Evolutionary conservation across 768 basidiomycete species (phyloP).

Genomic region (Mycena latifolia): DNA sequence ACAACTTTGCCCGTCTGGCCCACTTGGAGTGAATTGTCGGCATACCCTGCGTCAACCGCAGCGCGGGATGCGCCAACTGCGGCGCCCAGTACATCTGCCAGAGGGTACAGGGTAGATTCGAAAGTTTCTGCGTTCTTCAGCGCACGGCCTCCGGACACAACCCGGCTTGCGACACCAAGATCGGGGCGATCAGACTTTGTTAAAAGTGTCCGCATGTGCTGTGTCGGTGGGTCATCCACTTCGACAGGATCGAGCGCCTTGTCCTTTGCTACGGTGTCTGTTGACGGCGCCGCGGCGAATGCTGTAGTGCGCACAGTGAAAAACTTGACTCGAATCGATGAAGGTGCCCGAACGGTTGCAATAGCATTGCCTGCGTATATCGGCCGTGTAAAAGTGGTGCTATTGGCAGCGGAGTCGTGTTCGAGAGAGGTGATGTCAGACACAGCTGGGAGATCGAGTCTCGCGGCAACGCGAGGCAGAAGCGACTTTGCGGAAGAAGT

Average conservation of each 20-base stretch:
- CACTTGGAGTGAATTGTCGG: slow-evolving; percentile 98
- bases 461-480: slow-evolving; percentile 92
- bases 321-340: slow-evolving; percentile 88
- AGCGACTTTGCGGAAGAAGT: slow-evolving; percentile 94
- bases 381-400: slow-evolving; percentile 90
- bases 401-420: slow-evolving; percentile 76
- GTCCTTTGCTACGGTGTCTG: slow-evolving; percentile 69
- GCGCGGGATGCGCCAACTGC: slow-evolving; percentile 99
- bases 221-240: slow-evolving; percentile 66
- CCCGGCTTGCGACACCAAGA: slow-evolving; percentile 85
- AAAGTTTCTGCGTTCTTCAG: slow-evolving; percentile 97
- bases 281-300: slow-evolving; percentile 75
- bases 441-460: slow-evolving; percentile 89
- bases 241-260: slow-evolving; percentile 74
- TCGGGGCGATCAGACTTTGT: slow-evolving; percentile 95
- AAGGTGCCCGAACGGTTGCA: slow-evolving; percentile 85
- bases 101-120: slow-evolving; percentile 84
- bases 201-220: slow-evolving; percentile 80
- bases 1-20: slow-evolving; percentile 99
- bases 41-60: slow-evolving; percentile 98
- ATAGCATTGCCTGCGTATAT: slow-evolving; percentile 99
- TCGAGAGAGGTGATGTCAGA: slow-evolving; percentile 91
- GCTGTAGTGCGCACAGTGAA: slow-evolving; percentile 96
- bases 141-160: slow-evolving; percentile 96
- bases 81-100: slow-evolving; percentile 93